Evolutionary conservation across 331 rosid species (phyloP), one percentile per base, ranked within the genome.

Genomic region (Acacia concinna): DNA sequence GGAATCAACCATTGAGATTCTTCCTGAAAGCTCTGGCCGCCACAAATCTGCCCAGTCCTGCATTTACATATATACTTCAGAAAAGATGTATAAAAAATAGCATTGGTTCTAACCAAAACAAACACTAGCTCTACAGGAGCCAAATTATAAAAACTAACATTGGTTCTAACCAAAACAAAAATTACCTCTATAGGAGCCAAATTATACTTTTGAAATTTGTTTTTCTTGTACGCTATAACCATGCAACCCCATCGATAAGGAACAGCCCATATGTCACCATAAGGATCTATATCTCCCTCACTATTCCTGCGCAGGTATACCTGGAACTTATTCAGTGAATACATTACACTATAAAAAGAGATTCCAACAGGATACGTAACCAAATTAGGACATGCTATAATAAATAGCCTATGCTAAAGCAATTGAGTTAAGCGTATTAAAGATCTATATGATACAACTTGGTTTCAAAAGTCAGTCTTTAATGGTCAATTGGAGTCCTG

Each of bases 11-110:
- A 94, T 94, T 2, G 98, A 89, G 78, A 94, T 90, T 81, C 86
- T 89, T 71, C 97, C 97, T 7, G 85, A 86, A 81, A 94, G 94
- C 85, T 92, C 97, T 66, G 97, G 97, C 62, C 96, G 90, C 98
- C 98, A 94, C 79, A 94, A 83, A 88, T 94, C 97, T 66, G 87
- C 86, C 98, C 98, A 94, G 74, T 94, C 98, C 98, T 94, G 89
- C 81, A 82, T 75, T 62, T 69, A 70, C 62, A 69, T 51, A 79
- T 10, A 73, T 71, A 56, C 34, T 51, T 73, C 54, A 82, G 64
- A 80, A 64, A 73, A 28, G 68, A 51, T 56, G 74, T 5, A 35
- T 52, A 62, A 6, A 66, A 44, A 40, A 56, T 51, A 15, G 59
- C 47, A 59, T 43, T 32, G 31, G 34, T 35, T 21, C 67, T 43